Evolutionary conservation across 768 basidiomycete genomes (phyloP), one percentile per base, ranked within the genome.

Genomic region (Infundibulicybe gibba): DNA sequence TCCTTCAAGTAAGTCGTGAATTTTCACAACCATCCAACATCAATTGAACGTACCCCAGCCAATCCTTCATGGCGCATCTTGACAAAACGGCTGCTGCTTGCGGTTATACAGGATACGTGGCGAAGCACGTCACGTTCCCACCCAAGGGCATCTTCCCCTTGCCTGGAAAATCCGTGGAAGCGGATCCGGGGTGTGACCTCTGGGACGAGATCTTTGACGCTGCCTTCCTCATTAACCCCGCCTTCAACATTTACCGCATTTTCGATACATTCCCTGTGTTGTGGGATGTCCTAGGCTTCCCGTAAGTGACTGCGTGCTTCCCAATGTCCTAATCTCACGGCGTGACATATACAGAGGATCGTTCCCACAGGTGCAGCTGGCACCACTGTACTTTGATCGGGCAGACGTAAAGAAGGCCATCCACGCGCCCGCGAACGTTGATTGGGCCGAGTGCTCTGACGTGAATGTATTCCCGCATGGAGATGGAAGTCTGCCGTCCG

Each of bases 201-300:
- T 89, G 84, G 87, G 72, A 77, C 19, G 63, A 69, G 32, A 81
- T 90, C 44, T 80, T 85, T 56, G 62, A 81, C 15, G 82, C 76
- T 0, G 79, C 87, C 0, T 51, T 87, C 16, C 44, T 63, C 3
- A 64, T 85, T 52, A 89, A 90, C 54, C 88, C 87, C 0, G 86
- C 83, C 0, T 90, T 90, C 67, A 74, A 90, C 53, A 72, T 87
- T 6, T 90, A 90, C 58, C 77, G 83, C 16, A 85, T 90, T 45
- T 85, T 87, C 62, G 86, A 88, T 56, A 85, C 79, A 53, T 87
- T 69, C 62, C 87, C 86, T 0, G 71, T 85, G 35, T 66, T 84
- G 11, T 89, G 85, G 87, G 87, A 89, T 50, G 85, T 88, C 5
- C 81, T 89, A 25, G 87, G 86, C n/a, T 88, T 85, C 74, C 86